phyloP scores from a whole-genome alignment of 2,329 filamentous ascomycete species.

The Neophaeococcomyces mojaviensis region DNA sequence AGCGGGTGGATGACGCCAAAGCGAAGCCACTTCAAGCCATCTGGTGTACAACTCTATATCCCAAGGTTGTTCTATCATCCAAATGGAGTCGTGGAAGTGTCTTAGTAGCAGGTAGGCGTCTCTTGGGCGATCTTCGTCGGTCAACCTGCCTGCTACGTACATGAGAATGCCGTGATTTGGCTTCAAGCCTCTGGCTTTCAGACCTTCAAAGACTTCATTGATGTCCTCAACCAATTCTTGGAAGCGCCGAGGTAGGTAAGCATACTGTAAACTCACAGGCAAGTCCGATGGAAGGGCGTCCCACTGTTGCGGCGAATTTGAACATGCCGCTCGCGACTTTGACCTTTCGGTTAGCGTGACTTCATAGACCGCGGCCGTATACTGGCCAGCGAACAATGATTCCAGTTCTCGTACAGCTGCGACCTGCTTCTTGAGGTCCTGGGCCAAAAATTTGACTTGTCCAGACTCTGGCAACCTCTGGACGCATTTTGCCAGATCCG shows the following conservation, averaged over 20 bases:
- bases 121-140: not conserved
- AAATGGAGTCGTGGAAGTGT: not conserved
- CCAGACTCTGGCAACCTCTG: no score
- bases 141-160: not conserved
- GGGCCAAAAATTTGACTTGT: no score
- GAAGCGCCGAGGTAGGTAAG: not conserved
- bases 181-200: not conserved
- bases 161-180: not conserved
- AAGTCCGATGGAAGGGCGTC: no score
- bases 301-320: no score
- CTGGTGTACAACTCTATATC: not conserved
- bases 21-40: conserved; percentile 1
- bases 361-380: no score
- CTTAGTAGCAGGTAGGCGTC: not conserved
- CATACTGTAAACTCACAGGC: not conserved
- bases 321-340: no score
- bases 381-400: no score
- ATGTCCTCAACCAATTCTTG: not conserved
- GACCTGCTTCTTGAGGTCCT: no score
- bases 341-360: no score
- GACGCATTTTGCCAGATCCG: no score
- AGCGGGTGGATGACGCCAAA: not conserved
- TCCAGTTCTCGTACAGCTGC: no score
- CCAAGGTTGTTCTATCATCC: not conserved
- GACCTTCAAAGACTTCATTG: not conserved